phyloP scores from a whole-genome alignment of 1,284 basidiomycete genomes.

The Leccinum angustisporum region DNA sequence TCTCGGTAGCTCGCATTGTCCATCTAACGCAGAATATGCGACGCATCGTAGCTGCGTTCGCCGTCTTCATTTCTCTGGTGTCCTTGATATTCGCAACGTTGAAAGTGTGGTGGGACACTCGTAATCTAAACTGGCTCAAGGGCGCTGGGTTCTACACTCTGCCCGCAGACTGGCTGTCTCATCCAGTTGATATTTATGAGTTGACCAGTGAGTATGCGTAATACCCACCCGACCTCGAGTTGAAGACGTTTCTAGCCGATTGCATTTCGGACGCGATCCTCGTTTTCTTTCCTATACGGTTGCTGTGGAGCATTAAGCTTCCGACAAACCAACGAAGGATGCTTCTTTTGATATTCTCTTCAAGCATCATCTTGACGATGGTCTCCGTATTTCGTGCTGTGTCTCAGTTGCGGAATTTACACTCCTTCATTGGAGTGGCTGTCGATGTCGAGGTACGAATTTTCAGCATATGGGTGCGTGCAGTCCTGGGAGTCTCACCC shows the following conservation, averaged over 20 bases:
- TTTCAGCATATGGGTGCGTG: neutral
- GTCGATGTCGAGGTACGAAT: slow-evolving; percentile 23
- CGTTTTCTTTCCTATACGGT: slow-evolving; percentile 12
- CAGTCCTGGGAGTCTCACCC: slow-evolving; percentile 6
- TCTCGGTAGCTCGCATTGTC: slow-evolving; percentile 25
- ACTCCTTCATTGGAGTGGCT: slow-evolving; percentile 11
- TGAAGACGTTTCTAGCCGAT: slow-evolving; percentile 18
- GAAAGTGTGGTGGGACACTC: slow-evolving; percentile 15
- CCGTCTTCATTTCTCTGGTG: slow-evolving; percentile 9
- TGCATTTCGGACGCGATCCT: slow-evolving; percentile 23
- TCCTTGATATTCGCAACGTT: neutral
- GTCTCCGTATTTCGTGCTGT: slow-evolving; percentile 22
- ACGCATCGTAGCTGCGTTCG: slow-evolving; percentile 9
- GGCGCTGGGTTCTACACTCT: neutral
- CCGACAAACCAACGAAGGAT: slow-evolving; percentile 19
- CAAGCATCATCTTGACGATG: slow-evolving; percentile 16
- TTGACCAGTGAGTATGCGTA: slow-evolving; percentile 16
- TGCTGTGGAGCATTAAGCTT: slow-evolving; percentile 20
- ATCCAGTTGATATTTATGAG: slow-evolving; percentile 11
- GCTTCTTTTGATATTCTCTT: slow-evolving; percentile 21
- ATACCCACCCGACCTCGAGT: neutral
- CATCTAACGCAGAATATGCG: slow-evolving; percentile 9
- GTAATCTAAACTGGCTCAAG: slow-evolving; percentile 13
- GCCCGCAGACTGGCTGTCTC: slow-evolving; percentile 2
- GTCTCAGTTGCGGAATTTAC: slow-evolving; percentile 14